phyloP scores from a whole-genome alignment of 371 early-diverging fungal species.

The Mucor circinelloides region DNA sequence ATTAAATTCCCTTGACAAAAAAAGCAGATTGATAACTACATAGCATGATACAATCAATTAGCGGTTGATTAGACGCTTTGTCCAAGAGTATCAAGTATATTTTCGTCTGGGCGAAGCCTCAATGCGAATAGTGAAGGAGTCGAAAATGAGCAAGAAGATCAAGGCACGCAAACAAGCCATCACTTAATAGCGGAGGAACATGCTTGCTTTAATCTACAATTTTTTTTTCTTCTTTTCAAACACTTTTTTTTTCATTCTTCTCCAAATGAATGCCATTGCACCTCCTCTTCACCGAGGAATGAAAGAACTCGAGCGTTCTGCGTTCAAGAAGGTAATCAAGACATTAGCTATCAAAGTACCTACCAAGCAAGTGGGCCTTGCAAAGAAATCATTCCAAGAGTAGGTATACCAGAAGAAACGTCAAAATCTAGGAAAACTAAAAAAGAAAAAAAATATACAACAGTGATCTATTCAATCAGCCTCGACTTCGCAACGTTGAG shows the following conservation, averaged over 20 bases:
- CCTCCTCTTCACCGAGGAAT: constrained; percentile 59
- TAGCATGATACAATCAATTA: too few species aligned
- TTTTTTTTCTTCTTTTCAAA: background rate
- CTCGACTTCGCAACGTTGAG: constrained; percentile 72
- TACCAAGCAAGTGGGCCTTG: constrained; percentile 54
- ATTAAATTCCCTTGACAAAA: too few species aligned
- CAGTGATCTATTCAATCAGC: constrained; percentile 72
- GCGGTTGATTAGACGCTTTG: too few species aligned
- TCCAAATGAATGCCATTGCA: constrained; percentile 6
- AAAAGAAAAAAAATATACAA: too few species aligned
- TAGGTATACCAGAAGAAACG: constrained; percentile 21
- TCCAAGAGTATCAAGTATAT: background rate
- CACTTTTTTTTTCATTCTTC: background rate
- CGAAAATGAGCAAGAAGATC: background rate
- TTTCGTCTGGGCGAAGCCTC: background rate
- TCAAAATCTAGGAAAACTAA: background rate
- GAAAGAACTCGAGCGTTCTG: constrained; percentile 59
- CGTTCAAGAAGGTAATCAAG: constrained; percentile 58
- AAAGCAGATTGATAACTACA: too few species aligned
- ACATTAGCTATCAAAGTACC: constrained; percentile 71
- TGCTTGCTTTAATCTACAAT: background rate
- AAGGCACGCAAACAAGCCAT: background rate
- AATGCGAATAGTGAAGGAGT: background rate
- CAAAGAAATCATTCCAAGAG: constrained; percentile 56
- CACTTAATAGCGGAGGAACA: background rate